Conservation (phyloP, 176 grass and related monocot genomes). For the Bromus sterilis region DNA sequence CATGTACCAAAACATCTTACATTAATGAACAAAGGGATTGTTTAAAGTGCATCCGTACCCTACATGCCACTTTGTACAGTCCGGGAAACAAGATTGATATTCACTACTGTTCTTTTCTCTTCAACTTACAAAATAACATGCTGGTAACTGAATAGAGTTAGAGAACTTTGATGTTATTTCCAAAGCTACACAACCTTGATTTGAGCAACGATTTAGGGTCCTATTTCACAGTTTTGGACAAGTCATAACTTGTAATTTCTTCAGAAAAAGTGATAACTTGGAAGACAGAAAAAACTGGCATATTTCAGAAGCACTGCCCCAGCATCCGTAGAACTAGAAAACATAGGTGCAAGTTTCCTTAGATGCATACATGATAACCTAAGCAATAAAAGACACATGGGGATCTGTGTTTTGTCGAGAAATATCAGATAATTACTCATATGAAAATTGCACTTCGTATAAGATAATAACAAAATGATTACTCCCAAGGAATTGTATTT, state of each 20-base stretch:
- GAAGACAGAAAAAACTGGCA: neutral
- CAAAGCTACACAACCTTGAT: neutral
- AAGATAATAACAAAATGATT: conserved; percentile 9
- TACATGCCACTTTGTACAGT: neutral
- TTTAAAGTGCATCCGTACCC: neutral
- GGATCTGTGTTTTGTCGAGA: neutral
- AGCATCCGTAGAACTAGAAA: neutral
- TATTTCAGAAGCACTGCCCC: neutral
- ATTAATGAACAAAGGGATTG: too few relatives aligned
- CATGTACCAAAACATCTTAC: too few relatives aligned
- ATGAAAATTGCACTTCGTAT: conserved; percentile 16
- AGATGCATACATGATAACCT: neutral
- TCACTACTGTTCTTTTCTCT: neutral
- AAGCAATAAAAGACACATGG: neutral
- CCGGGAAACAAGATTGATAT: neutral
- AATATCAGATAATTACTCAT: neutral
- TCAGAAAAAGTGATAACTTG: neutral
- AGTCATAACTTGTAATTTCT: neutral
- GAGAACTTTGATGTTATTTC: neutral
- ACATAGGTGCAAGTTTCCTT: neutral
- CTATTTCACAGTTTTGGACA: neutral
- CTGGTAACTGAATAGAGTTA: neutral
- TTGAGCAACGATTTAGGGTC: neutral
- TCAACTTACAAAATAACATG: neutral
- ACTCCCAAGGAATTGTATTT: neutral